A percentile compares a stretch with the other conserved stretches of the same genome.
Evolutionary conservation across 768 basidiomycete species (phyloP).

Genomic region (Mycena latifolia): DNA sequence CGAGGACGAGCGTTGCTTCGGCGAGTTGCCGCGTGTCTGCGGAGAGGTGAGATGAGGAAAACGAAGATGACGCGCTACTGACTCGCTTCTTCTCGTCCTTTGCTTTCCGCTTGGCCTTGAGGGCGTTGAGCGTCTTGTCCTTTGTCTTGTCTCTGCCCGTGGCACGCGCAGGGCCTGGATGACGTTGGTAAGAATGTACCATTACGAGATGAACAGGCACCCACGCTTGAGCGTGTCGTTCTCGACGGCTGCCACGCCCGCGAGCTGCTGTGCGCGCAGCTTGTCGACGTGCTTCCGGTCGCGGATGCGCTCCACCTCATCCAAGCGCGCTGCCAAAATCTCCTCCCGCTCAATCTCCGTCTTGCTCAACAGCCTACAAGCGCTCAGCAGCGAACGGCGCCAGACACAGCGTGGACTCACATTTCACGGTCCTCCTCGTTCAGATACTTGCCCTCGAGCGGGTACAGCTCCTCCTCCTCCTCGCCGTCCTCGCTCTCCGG

Average conservation of each 20-base stretch:
- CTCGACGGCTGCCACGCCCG: constrained; percentile 55
- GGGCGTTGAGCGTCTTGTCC: constrained; percentile 81
- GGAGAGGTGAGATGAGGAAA: constrained; percentile 33
- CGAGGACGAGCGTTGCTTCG: constrained; percentile 80
- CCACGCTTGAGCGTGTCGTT: constrained; percentile 70
- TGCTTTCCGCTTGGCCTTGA: constrained; percentile 88
- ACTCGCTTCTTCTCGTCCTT: constrained; percentile 92
- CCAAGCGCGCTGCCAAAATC: constrained; percentile 83
- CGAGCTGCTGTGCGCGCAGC: constrained; percentile 77
- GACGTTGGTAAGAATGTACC: background rate
- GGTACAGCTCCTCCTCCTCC: constrained; percentile 72
- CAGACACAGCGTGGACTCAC: constrained; percentile 62
- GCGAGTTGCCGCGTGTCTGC: constrained; percentile 65
- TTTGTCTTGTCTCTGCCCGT: constrained; percentile 87
- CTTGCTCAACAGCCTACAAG: constrained; percentile 76
- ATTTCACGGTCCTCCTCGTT: constrained; percentile 85
- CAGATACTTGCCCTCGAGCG: constrained; percentile 91
- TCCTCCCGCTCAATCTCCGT: constrained; percentile 92
- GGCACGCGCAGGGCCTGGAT: constrained; percentile 23
- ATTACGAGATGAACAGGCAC: background rate
- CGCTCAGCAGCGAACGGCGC: constrained; percentile 35
- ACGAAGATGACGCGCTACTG: constrained; percentile 40
- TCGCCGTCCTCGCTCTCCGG: constrained; percentile 73
- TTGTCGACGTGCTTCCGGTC: constrained; percentile 80
- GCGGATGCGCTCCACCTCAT: constrained; percentile 81